Evolutionary conservation across 805 yeast genomes (phyloP).

Genomic region (Zygosaccharomyces pseudorouxii): DNA sequence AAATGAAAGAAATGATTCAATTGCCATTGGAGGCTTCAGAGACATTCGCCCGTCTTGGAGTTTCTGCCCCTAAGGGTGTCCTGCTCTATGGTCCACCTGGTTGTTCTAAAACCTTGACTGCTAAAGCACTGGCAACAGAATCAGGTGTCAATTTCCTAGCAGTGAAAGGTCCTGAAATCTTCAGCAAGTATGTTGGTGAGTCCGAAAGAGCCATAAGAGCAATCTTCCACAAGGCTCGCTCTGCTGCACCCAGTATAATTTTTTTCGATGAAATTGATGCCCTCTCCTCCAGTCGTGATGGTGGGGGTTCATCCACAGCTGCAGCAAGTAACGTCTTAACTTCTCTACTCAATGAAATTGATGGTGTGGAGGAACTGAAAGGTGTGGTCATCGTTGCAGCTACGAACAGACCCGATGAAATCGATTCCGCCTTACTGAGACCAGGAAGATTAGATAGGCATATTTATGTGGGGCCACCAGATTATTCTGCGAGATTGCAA

Average conservation of each 20-base stretch:
- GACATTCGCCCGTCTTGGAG: slow-evolving; percentile 71
- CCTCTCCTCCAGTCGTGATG: slow-evolving; percentile 69
- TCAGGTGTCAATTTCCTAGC: slow-evolving; percentile 91
- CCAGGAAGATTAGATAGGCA: slow-evolving; percentile 96
- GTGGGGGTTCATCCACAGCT: slow-evolving; percentile 55
- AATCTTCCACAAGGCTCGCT: slow-evolving; percentile 87
- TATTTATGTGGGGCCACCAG: slow-evolving; percentile 91
- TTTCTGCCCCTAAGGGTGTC: slow-evolving; percentile 89
- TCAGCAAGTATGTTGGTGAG: slow-evolving; percentile 94
- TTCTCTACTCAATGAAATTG: slow-evolving; percentile 88
- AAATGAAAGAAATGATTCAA: slow-evolving; percentile 85
- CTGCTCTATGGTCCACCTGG: slow-evolving; percentile 97
- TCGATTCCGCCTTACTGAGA: slow-evolving; percentile 87
- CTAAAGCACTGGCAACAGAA: slow-evolving; percentile 93
- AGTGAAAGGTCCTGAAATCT: slow-evolving; percentile 94
- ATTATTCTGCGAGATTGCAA: slow-evolving; percentile 69
- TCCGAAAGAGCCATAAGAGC: slow-evolving; percentile 91
- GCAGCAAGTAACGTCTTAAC: slow-evolving; percentile 84
- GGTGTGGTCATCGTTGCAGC: slow-evolving; percentile 96
- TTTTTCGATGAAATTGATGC: slow-evolving; percentile 98
- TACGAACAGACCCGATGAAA: slow-evolving; percentile 89
- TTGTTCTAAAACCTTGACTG: slow-evolving; percentile 91
- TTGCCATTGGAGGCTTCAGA: slow-evolving; percentile 81
- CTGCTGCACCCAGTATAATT: slow-evolving; percentile 90
- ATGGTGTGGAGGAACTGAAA: slow-evolving; percentile 91